Evolutionary conservation across 2,329 filamentous ascomycete species (phyloP).

Genomic region (Orbilia oligospora): DNA sequence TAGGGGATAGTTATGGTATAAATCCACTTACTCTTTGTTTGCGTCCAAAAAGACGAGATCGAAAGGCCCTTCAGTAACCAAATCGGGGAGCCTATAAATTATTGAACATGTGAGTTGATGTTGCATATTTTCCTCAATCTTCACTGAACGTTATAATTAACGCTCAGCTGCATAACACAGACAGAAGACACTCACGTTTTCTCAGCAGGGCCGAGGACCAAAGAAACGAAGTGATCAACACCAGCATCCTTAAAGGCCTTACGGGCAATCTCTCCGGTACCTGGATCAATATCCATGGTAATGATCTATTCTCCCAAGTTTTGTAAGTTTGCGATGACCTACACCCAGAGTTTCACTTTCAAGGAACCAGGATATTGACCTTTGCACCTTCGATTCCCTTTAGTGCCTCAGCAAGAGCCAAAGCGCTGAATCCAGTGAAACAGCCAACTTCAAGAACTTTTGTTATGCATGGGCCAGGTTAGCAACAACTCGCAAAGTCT

Average conservation of each 20-base stretch:
- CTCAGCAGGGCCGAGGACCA: constrained; percentile 56
- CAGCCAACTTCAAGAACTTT: constrained; percentile 66
- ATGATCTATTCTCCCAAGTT: constrained; percentile 47
- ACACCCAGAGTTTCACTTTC: neutral
- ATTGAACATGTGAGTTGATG: neutral
- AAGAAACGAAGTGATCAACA: constrained; percentile 44
- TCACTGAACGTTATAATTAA: neutral
- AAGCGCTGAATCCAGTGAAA: constrained; percentile 66
- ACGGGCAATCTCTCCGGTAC: constrained; percentile 36
- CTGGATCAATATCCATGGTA: constrained; percentile 59
- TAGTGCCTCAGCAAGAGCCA: constrained; percentile 65
- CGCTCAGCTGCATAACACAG: constrained; percentile 6
- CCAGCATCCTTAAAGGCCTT: constrained; percentile 59
- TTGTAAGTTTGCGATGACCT: neutral
- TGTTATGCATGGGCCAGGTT: neutral
- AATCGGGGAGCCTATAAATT: constrained; percentile 17
- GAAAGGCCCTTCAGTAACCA: constrained; percentile 60
- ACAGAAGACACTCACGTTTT: constrained; percentile 40
- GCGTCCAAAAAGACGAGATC: constrained; percentile 66
- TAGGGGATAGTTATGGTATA: constrained; percentile 53
- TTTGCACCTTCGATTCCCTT: constrained; percentile 62
- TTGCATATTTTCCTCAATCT: neutral
- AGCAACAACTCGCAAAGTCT: neutral
- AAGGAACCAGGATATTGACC: constrained; percentile 36
- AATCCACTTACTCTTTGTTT: constrained; percentile 64